Evolutionary conservation across 352 stramenopile genomes (phyloP), one percentile per base, ranked within the genome.

Genomic region (Globisporangium recalcitrans): DNA sequence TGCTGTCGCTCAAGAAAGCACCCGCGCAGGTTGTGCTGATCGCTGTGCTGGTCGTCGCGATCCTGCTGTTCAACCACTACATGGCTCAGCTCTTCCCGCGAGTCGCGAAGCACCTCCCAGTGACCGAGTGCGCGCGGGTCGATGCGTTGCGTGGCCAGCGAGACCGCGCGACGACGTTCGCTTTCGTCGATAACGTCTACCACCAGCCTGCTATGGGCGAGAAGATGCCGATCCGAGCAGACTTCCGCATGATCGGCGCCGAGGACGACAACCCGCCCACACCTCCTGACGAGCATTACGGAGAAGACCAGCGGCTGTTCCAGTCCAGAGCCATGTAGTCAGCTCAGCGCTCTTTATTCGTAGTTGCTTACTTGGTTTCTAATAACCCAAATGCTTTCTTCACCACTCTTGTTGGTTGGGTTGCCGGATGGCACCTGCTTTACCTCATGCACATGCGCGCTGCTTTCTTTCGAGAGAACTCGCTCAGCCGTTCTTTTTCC

Each of bases 1-100:
- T 94, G 60, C 67, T 94, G 10, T 91, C 83, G 58, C 80, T 94
- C 56, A 94, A 94, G 68, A 78, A 90, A 51, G 70, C 71, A 24
- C 61, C 67, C 10, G 38, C 47, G n/a, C 68, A 62, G 34, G 70
- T 63, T 4, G 46, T 59, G 8, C 61, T 65, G 21, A 58, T 69
- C 4, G 59, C 71, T 0, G 58, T 70, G 8, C 70, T 82, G 16
- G 54, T 72, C 19, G 60, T 83, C 46, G 48, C 71, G 4, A 73
- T 88, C 24, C 40, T 90, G 58, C 55, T 92, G 0, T 90, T 88
- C 63, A 69, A 87, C 65, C 77, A 87, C 40, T 78, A 90, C 62
- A 74, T 90, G 19, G 66, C 67, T 4, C 58, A 52, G 7, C 58
- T 90, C 2, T 92, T 85, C 58, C 79, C 79, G 36, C 74, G 69